phyloP scores from a whole-genome alignment of 176 grass and related monocot species.

The Rhynchospora breviuscula region DNA sequence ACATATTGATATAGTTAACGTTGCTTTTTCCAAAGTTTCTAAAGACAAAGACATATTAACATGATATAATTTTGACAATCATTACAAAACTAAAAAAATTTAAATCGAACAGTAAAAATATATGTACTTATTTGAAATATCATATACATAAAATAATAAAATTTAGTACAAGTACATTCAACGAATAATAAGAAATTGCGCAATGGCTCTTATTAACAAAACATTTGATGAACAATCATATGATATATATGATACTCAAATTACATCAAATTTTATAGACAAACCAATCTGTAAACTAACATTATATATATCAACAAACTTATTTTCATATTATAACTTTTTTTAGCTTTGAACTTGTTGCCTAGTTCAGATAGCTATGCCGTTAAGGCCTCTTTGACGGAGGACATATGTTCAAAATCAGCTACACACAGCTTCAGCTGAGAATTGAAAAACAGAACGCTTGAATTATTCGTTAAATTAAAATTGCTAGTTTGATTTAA shows the following conservation, averaged over 20 bases:
- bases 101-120: too few species aligned
- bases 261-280: neutral
- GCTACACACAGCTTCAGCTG: neutral
- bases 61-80: too few species aligned
- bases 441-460: neutral
- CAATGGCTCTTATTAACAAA: neutral
- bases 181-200: too few species aligned
- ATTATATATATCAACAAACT: neutral
- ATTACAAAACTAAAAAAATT: too few species aligned
- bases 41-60: too few species aligned
- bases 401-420: neutral
- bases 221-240: neutral
- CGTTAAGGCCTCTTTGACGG: neutral
- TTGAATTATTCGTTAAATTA: neutral
- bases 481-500: neutral
- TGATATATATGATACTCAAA: neutral
- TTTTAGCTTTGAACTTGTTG: neutral
- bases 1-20: too few species aligned
- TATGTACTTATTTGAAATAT: neutral
- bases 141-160: neutral
- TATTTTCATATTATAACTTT: neutral
- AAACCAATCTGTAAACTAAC: neutral
- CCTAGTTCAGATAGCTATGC: neutral
- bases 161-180: too few species aligned
- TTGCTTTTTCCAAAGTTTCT: too few species aligned